Percentiles rank a stretch among this genome's conserved stretches.
Evolutionary conservation across 2,329 filamentous ascomycete genomes (phyloP).

Genomic region (Juglanconis juglandina): DNA sequence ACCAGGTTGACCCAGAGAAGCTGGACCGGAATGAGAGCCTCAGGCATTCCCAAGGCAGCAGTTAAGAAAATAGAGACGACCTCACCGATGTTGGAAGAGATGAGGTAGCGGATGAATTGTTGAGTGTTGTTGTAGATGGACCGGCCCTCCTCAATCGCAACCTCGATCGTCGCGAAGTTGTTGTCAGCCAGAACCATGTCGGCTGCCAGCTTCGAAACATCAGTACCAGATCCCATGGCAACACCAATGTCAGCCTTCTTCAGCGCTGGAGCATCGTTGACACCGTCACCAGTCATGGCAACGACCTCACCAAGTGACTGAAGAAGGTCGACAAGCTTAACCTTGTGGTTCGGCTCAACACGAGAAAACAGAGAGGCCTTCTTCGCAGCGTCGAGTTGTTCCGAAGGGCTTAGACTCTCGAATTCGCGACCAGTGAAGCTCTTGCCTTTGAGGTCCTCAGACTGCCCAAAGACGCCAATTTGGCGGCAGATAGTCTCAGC

Average conservation of each 20-base stretch:
- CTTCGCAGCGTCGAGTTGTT: constrained; percentile 81
- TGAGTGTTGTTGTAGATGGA: constrained; percentile 99
- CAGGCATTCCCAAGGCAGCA: constrained; percentile 93
- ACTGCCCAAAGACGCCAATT: constrained; percentile 83
- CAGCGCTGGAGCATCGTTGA: constrained; percentile 94
- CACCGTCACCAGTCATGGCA: constrained; percentile 98
- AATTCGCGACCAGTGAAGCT: constrained; percentile 96
- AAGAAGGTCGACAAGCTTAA: constrained; percentile 92
- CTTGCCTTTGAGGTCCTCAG: constrained; percentile 84
- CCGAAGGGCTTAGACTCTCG: constrained; percentile 72
- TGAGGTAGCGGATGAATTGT: constrained; percentile 98
- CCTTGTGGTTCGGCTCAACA: constrained; percentile 94
- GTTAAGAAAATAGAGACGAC: constrained; percentile 99
- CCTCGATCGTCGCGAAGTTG: constrained; percentile 97
- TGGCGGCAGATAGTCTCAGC: constrained; percentile 96
- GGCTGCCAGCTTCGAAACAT: constrained; percentile 92
- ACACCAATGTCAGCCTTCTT: constrained; percentile 99
- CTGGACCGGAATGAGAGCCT: constrained; percentile 94
- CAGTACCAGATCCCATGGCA: constrained; percentile 96
- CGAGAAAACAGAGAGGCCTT: constrained; percentile 90
- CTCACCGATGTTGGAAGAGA: constrained; percentile 98
- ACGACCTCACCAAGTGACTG: constrained; percentile 92
- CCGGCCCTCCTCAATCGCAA: constrained; percentile 92
- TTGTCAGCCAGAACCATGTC: constrained; percentile 99
- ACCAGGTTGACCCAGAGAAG: constrained; percentile 98